These are phyloP conservation scores for Aureobasidium sp. DNA, from an alignment of 2,329 filamentous ascomycete genomes.

Conservation along the genomic window DNA sequence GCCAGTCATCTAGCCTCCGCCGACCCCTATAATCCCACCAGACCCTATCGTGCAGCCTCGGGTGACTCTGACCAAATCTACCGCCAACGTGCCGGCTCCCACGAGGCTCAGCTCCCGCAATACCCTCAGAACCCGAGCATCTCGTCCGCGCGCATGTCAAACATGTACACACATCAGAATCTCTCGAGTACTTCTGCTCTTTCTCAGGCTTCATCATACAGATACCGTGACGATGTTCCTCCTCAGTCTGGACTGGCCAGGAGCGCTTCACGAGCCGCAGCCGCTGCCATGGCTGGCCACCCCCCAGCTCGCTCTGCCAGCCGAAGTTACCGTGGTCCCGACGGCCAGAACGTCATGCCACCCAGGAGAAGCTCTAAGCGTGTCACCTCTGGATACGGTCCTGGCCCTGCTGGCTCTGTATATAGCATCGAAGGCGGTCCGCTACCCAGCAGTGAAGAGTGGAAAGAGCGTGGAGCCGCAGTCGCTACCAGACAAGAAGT, in stretches of 20 bases:
- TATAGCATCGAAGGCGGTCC: conserved; percentile 48
- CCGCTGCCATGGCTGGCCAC: conserved; percentile 51
- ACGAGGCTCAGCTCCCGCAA: conserved; percentile 14
- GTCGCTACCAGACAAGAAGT: conserved; percentile 72
- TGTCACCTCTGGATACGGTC: conserved; percentile 38
- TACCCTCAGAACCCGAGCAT: conserved; percentile 15
- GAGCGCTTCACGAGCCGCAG: conserved; percentile 54
- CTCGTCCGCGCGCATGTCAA: conserved; percentile 10
- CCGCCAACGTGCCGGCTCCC: conserved; percentile 1
- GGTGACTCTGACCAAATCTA: conserved; percentile 1
- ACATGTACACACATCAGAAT: conserved; percentile 42
- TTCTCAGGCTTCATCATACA: conserved; percentile 34
- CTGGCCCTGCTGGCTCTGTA: conserved; percentile 27
- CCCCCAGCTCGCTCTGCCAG: conserved; percentile 59
- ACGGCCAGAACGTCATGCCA: conserved; percentile 57
- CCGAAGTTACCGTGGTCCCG: conserved; percentile 55
- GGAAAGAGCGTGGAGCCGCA: conserved; percentile 92
- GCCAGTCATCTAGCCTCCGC: not conserved
- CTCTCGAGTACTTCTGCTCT: conserved; percentile 36
- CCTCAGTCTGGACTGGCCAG: conserved; percentile 44
- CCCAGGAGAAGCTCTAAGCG: conserved; percentile 69
- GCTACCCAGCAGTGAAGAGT: conserved; percentile 70
- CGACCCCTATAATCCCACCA: conserved; percentile 3
- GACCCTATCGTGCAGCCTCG: conserved; percentile 6
- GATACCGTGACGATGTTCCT: conserved; percentile 39